These are phyloP conservation scores for Achlya hypogyna DNA, from an alignment of 352 stramenopile species.

Conservation along the genomic window DNA sequence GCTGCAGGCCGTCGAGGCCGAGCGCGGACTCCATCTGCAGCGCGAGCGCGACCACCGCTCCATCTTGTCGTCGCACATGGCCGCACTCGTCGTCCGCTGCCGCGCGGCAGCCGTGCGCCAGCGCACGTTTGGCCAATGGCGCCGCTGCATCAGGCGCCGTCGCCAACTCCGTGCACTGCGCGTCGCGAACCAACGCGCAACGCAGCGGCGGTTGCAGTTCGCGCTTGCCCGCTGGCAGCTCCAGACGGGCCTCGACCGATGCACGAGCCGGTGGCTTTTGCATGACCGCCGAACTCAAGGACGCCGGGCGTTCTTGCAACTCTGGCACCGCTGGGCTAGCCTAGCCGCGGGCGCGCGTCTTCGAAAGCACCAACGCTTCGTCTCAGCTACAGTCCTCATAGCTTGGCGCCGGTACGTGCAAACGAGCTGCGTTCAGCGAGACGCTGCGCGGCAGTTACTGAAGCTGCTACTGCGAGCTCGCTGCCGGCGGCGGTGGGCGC, in stretches of 20 bases:
- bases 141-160: neutral
- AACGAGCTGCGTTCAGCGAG: neutral
- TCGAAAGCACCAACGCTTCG: neutral
- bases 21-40: neutral
- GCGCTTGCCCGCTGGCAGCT: neutral
- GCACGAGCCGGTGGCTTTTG: neutral
- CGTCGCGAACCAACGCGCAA: neutral
- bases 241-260: neutral
- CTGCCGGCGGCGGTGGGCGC: neutral
- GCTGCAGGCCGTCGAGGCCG: neutral
- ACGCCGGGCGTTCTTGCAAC: neutral
- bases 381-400: neutral
- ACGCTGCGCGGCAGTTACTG: neutral
- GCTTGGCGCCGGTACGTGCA: neutral
- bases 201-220: neutral
- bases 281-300: neutral
- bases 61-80: slow-evolving; percentile 16
- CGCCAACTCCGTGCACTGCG: neutral
- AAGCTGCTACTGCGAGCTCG: neutral
- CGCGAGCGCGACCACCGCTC: neutral
- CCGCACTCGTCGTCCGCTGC: neutral
- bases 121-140: neutral
- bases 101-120: neutral
- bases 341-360: neutral
- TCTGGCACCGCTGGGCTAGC: neutral